phyloP scores from a whole-genome alignment of 345 rosid genomes.

The Hypericum perforatum region DNA sequence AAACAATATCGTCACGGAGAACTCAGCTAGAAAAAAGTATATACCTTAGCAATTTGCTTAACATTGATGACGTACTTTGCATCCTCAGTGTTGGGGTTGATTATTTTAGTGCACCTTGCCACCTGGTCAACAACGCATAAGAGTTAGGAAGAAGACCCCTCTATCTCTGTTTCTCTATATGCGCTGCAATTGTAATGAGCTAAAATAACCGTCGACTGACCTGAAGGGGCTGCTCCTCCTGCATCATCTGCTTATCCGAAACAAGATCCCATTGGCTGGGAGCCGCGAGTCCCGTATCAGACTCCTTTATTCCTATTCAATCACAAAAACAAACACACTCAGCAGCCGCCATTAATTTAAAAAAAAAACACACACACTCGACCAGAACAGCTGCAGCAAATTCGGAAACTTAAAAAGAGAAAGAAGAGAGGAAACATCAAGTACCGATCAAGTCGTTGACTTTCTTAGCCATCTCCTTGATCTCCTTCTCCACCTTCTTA shows the following conservation, averaged over 20 bases:
- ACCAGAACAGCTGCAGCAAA: not conserved
- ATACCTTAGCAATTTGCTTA: slow-evolving; percentile 94
- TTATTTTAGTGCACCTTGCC: slow-evolving; percentile 94
- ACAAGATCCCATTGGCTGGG: slow-evolving; percentile 99
- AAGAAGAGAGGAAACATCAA: not conserved
- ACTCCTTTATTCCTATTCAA: slow-evolving; percentile 74
- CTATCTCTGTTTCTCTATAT: no score
- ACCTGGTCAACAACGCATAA: slow-evolving; percentile 31
- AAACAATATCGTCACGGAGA: not conserved
- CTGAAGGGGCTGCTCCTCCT: slow-evolving; percentile 98
- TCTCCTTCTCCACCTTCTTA: slow-evolving; percentile 87
- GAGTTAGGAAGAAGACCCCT: not conserved
- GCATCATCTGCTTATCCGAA: slow-evolving; percentile 99
- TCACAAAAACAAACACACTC: not conserved
- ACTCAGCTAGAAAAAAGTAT: not conserved
- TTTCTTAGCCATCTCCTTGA: slow-evolving; percentile 82
- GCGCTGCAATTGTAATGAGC: not conserved
- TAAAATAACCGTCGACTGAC: slow-evolving; percentile 1
- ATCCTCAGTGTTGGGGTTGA: slow-evolving; percentile 89
- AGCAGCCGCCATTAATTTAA: no score
- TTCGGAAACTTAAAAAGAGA: not conserved
- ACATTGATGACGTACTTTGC: slow-evolving; percentile 94
- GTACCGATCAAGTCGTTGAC: slow-evolving; percentile 84
- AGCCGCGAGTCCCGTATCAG: slow-evolving; percentile 92
- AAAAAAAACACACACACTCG: not conserved